Conservation (phyloP, 1,284 basidiomycete genomes). For the Microbotryum saponariae region DNA sequence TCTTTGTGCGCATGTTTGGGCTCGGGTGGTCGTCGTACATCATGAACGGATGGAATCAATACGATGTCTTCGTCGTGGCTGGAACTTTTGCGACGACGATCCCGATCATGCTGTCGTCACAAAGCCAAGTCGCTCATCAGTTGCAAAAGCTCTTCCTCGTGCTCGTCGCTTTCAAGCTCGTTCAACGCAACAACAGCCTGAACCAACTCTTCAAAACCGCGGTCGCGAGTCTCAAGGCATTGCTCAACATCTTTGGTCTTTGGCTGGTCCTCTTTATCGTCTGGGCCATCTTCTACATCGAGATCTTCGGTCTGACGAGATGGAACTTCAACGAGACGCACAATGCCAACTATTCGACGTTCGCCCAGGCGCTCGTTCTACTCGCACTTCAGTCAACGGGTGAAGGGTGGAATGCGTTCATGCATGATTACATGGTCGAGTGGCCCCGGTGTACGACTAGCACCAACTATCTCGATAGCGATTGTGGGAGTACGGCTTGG, state of each 20-base stretch:
- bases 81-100: conserved; percentile 82
- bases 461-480: conserved; percentile 59
- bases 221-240: conserved; percentile 48
- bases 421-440: conserved; percentile 72
- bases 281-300: conserved; percentile 81
- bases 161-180: conserved; percentile 86
- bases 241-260: conserved; percentile 73
- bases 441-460: conserved; percentile 54
- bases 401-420: conserved; percentile 86
- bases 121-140: conserved; percentile 40
- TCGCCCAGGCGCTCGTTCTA: conserved; percentile 79
- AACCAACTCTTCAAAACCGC: conserved; percentile 97
- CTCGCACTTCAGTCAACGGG: conserved; percentile 53
- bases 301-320: conserved; percentile 88
- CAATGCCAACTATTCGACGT: conserved; percentile 67
- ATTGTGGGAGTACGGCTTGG: conserved; percentile 83
- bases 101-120: conserved; percentile 53
- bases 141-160: conserved; percentile 93
- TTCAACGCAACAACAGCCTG: conserved; percentile 77
- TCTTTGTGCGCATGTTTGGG: conserved; percentile 68
- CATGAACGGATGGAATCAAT: conserved; percentile 80
- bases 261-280: conserved; percentile 91
- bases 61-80: conserved; percentile 72
- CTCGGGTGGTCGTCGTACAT: conserved; percentile 77
- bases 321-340: conserved; percentile 64